These are phyloP conservation scores for Talaromyces verruculosus DNA, from an alignment of 2,329 filamentous ascomycete species.

Conservation along the genomic window DNA sequence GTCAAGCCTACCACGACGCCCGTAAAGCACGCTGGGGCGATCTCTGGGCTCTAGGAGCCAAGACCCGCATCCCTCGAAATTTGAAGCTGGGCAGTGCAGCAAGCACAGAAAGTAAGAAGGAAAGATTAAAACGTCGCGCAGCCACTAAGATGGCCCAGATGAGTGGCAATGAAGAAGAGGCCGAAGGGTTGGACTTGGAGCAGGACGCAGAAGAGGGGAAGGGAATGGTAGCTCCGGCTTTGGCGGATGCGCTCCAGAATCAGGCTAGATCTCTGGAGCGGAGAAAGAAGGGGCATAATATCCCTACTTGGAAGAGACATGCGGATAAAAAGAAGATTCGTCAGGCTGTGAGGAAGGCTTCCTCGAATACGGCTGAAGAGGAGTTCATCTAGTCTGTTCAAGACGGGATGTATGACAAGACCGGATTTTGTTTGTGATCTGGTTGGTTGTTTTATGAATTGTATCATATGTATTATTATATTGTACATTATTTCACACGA, in stretches of 20 bases:
- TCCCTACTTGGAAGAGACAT: constrained; percentile 47
- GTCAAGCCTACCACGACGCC: constrained; percentile 84
- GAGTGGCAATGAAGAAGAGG: constrained; percentile 19
- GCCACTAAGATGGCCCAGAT: constrained; percentile 30
- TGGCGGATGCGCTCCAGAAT: constrained; percentile 15
- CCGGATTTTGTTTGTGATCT: neutral
- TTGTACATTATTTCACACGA: neutral
- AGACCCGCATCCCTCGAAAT: constrained; percentile 68
- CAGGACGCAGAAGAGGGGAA: constrained; percentile 17
- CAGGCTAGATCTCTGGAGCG: constrained; percentile 23
- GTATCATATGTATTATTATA: constrained; percentile 1
- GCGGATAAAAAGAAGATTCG: constrained; percentile 45
- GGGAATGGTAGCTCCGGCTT: constrained; percentile 8
- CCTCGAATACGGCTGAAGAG: constrained; percentile 3
- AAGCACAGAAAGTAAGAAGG: constrained; percentile 43
- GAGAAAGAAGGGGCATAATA: constrained; percentile 37
- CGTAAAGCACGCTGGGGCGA: constrained; percentile 91
- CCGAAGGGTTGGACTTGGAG: neutral
- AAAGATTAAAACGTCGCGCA: constrained; percentile 40
- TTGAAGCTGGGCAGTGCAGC: constrained; percentile 58
- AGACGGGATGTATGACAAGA: neutral
- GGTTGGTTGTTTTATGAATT: neutral
- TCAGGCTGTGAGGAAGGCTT: constrained; percentile 38
- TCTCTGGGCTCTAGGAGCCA: constrained; percentile 91
- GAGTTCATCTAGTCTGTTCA: constrained; percentile 11